Evolutionary conservation across 2,329 filamentous ascomycete genomes (phyloP), one percentile per base, ranked within the genome.

Genomic region (Penicillium sp.): DNA sequence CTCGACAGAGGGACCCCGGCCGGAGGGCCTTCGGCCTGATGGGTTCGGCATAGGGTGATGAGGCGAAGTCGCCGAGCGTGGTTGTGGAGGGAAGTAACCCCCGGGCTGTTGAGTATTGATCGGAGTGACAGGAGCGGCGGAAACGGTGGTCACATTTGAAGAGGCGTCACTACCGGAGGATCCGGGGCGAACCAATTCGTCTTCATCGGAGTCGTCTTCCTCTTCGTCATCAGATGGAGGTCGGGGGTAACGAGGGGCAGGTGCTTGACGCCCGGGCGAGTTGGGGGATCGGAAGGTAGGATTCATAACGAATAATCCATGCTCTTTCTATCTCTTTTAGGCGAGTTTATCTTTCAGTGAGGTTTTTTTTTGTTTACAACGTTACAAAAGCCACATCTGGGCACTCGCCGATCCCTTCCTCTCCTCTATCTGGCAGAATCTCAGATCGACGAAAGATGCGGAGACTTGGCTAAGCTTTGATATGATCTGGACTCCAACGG

Each of bases 141-240:
- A 78, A 54, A 76, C 72, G 35, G 75, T 70, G 31, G 75, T 77
- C 56, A 77, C 70, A 64, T 75, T 75, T 44, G 77, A 80, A 13
- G 79, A 81, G 55, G 76, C 73, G 70, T 78, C 75, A 66, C 77
- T 79, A 60, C 74, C 76, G 57, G 77, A 78, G 42, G 76, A 78
- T 58, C 67, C 71, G 46, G 75, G 73, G 39, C 74, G 74, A 55
- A 58, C 63, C 61, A 67, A 65, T 62, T 68, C 69, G 55, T 73
- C 68, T 51, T 70, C 70, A 53, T 71, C 65, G 29, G 67, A 69
- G 26, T 66, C 64, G 34, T 60, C 58, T 14, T 61, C 57, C 34
- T 64, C 35, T 51, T 51, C 62, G 53, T 67, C 63, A 52, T 66
- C 58, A 34, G 65, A 59, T 47, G 63, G 50, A 54, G 59, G 50